Percentiles rank a stretch among this genome's conserved stretches.
phyloP scores from a whole-genome alignment of 75 land plant genomes.

The Larix kaempferi region DNA sequence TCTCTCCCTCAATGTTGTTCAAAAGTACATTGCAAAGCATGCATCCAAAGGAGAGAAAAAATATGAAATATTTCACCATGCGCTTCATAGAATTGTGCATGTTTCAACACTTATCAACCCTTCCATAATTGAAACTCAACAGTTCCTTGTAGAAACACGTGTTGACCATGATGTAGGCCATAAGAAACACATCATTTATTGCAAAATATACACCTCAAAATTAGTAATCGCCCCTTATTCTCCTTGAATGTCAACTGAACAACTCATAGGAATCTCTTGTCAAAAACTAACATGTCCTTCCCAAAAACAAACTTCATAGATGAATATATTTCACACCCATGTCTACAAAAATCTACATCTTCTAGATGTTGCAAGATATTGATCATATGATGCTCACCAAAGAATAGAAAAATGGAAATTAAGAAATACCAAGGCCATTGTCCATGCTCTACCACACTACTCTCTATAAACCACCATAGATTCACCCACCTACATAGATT shows the following conservation, averaged over 20 bases:
- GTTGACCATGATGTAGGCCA: neutral
- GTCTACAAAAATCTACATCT: neutral
- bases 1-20: neutral
- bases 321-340: neutral
- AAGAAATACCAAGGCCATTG: neutral
- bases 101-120: neutral
- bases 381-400: neutral
- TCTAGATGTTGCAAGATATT: neutral
- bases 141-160: neutral
- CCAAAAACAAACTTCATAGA: neutral
- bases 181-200: neutral
- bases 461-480: neutral
- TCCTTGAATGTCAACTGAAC: neutral
- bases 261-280: neutral
- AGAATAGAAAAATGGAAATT: neutral
- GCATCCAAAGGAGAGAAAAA: neutral
- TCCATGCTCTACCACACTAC: neutral
- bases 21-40: neutral
- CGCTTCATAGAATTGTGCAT: neutral
- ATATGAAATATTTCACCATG: neutral
- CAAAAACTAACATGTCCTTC: neutral
- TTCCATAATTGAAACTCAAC: neutral
- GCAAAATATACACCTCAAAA: neutral
- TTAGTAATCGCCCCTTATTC: neutral
- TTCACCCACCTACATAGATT: neutral